A percentile compares a stretch with the other conserved stretches of the same genome.
Conservation (phyloP, 768 basidiomycete species). For the Mycena filopes region DNA sequence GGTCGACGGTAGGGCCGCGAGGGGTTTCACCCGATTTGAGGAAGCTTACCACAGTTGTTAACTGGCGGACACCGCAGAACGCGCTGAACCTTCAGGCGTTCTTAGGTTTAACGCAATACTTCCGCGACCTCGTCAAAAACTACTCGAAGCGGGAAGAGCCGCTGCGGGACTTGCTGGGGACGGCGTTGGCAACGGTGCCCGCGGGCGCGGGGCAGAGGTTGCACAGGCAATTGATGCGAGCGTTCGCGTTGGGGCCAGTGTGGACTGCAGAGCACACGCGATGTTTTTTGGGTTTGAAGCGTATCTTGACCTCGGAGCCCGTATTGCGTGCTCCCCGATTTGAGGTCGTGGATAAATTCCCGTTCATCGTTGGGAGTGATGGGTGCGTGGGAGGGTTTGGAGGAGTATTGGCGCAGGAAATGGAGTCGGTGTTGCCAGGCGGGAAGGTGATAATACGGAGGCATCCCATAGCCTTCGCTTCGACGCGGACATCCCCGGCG, state of each 20-base stretch:
- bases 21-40: slow-evolving; percentile 47
- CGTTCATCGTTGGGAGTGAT: slow-evolving; percentile 33
- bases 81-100: slow-evolving; percentile 45
- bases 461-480: slow-evolving; percentile 46
- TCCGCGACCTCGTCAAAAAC: slow-evolving; percentile 44
- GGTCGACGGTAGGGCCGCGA: slow-evolving; percentile 40
- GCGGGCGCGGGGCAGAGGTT: slow-evolving; percentile 37
- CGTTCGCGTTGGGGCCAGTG: slow-evolving; percentile 12
- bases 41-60: slow-evolving; percentile 50
- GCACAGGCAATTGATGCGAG: slow-evolving; percentile 35
- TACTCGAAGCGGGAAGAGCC: slow-evolving; percentile 46
- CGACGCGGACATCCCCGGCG: slow-evolving; percentile 44
- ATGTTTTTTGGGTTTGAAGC: slow-evolving; percentile 41
- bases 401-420: slow-evolving; percentile 38
- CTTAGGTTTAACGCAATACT: slow-evolving; percentile 47
- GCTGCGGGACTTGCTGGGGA: slow-evolving; percentile 41
- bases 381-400: slow-evolving; percentile 41
- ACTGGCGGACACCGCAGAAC: slow-evolving; percentile 44
- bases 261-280: slow-evolving; percentile 35
- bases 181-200: slow-evolving; percentile 34
- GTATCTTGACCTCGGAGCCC: slow-evolving; percentile 19
- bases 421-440: slow-evolving; percentile 17
- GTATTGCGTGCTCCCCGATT: slow-evolving; percentile 31
- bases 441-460: slow-evolving; percentile 24
- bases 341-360: slow-evolving; percentile 29